These are phyloP conservation scores for Fusarium chlamydosporum DNA, from an alignment of 2,329 filamentous ascomycete genomes.

Conservation along the genomic window DNA sequence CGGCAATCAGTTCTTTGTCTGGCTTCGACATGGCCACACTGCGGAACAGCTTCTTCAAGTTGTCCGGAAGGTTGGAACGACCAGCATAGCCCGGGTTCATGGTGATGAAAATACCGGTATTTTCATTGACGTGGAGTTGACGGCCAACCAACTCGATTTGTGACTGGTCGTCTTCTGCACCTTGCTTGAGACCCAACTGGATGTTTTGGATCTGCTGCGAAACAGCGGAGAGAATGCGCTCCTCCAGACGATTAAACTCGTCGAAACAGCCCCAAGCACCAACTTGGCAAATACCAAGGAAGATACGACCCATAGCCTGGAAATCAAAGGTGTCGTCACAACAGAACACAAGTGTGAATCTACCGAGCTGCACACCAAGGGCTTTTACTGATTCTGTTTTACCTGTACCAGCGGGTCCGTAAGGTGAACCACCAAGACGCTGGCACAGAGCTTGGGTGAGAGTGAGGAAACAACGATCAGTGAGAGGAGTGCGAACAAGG, in stretches of 20 bases:
- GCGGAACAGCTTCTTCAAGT: slow-evolving; percentile 99
- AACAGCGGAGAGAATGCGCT: slow-evolving; percentile 96
- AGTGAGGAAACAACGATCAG: slow-evolving; percentile 97
- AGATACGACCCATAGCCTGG: slow-evolving; percentile 99
- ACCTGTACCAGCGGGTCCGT: slow-evolving; percentile 96
- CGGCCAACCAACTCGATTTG: slow-evolving; percentile 96
- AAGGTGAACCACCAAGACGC: slow-evolving; percentile 94
- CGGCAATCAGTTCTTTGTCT: slow-evolving; percentile 98
- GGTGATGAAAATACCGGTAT: slow-evolving; percentile 99
- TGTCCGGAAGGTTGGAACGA: slow-evolving; percentile 97
- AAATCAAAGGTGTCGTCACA: slow-evolving; percentile 99
- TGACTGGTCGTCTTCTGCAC: slow-evolving; percentile 82
- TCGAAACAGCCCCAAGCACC: slow-evolving; percentile 99
- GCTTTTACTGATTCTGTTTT: slow-evolving; percentile 99
- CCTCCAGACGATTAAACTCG: slow-evolving; percentile 99
- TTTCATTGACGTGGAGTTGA: slow-evolving; percentile 88
- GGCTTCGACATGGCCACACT: slow-evolving; percentile 99
- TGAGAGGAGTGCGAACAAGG: slow-evolving; percentile 95
- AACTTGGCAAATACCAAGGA: slow-evolving; percentile 98
- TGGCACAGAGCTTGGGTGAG: slow-evolving; percentile 96
- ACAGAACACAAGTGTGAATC: slow-evolving; percentile 98
- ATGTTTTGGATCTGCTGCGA: slow-evolving; percentile 99
- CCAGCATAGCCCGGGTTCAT: slow-evolving; percentile 99
- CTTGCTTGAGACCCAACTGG: slow-evolving; percentile 92
- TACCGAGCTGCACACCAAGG: slow-evolving; percentile 92